Evolutionary conservation across 331 rosid species (phyloP).

Genomic region (Stylosanthes scabra): DNA sequence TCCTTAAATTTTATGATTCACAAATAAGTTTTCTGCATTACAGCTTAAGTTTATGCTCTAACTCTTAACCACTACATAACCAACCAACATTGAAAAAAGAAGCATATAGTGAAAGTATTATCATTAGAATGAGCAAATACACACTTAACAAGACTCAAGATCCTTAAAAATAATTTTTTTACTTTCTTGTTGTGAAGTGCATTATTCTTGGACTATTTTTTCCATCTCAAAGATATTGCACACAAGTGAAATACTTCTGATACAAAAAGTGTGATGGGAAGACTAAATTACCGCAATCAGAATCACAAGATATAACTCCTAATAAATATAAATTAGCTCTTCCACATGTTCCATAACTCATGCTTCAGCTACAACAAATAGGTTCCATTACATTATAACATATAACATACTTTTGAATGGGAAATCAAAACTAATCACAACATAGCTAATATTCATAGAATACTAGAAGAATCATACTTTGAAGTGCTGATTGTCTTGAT

Average conservation of each 20-base stretch:
- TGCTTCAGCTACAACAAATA: constrained; percentile 26
- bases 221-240: no score
- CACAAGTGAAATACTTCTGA: not conserved
- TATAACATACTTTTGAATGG: constrained; percentile 18
- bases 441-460: constrained; percentile 12
- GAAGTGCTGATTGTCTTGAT: constrained; percentile 31
- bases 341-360: constrained; percentile 5
- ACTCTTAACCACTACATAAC: no score
- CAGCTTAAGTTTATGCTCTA: no score
- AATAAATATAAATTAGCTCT: constrained; percentile 7
- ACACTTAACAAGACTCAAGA: no score
- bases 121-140: no score
- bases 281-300: not conserved
- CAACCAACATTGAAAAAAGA: no score
- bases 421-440: constrained; percentile 37
- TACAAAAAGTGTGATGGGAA: constrained; percentile 11
- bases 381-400: constrained; percentile 19
- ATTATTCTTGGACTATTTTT: no score
- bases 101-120: no score
- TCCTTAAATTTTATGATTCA: no score
- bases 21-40: no score
- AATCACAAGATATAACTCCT: not conserved
- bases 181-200: no score
- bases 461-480: constrained; percentile 32
- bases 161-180: no score